Conservation (phyloP, 257 asterid species). For the Nyctanthes arbortristis region DNA sequence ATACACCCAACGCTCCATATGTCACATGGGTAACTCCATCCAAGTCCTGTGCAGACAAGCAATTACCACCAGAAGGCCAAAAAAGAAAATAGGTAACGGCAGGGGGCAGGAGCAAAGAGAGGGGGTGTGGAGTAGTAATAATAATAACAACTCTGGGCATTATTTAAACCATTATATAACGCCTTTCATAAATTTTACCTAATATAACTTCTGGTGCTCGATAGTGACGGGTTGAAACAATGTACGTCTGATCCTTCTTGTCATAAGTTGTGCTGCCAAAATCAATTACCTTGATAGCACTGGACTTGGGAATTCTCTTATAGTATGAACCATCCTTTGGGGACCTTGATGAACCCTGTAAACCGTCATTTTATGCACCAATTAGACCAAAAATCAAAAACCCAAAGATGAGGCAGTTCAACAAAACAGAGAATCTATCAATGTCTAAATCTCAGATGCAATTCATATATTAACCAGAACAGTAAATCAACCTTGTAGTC, state of each 20-base stretch:
- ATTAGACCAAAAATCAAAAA: background rate
- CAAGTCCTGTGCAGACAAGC: slow-evolving; percentile 34
- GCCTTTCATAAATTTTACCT: slow-evolving; percentile 25
- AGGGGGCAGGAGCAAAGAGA: no score
- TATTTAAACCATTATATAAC: background rate
- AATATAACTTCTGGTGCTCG: slow-evolving; percentile 58
- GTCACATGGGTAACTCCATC: slow-evolving; percentile 56
- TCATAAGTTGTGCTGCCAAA: slow-evolving; percentile 56
- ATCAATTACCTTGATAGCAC: slow-evolving; percentile 56
- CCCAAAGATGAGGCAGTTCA: background rate
- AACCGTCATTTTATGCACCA: background rate
- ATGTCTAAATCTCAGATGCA: background rate
- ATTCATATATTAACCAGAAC: background rate
- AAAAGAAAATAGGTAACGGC: background rate
- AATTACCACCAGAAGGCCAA: background rate
- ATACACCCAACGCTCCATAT: slow-evolving; percentile 59
- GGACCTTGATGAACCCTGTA: slow-evolving; percentile 39
- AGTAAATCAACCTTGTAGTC: slow-evolving; percentile 39
- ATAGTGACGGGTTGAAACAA: slow-evolving; percentile 50
- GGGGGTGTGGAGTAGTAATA: background rate
- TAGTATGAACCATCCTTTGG: slow-evolving; percentile 36
- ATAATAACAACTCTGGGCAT: background rate
- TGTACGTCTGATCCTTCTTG: slow-evolving; percentile 39
- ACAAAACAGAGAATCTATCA: background rate
- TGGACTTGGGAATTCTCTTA: slow-evolving; percentile 48